phyloP scores from a whole-genome alignment of 805 yeast genomes.

The Clavispora fructus region DNA sequence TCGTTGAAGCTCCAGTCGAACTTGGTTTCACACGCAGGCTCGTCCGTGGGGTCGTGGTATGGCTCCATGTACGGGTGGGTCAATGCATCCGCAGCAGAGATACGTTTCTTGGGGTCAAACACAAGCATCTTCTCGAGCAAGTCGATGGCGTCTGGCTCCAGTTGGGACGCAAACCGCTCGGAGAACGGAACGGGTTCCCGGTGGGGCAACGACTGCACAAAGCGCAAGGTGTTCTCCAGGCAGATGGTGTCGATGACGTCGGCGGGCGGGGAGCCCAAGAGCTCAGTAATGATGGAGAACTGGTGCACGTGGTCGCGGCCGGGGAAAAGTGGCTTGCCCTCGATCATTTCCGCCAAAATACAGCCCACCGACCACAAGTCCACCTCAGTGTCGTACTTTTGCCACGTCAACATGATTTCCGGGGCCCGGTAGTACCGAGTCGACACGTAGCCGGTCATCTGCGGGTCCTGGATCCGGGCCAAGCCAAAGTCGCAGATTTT shows the following conservation, averaged over 20 bases:
- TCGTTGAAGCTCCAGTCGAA: slow-evolving; percentile 99
- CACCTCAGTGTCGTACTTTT: slow-evolving; percentile 92
- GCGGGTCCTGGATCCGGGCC: slow-evolving; percentile 97
- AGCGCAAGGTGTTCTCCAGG: slow-evolving; percentile 88
- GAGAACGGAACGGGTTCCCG: slow-evolving; percentile 87
- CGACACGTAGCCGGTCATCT: slow-evolving; percentile 97
- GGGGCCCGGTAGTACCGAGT: slow-evolving; percentile 97
- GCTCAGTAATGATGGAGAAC: slow-evolving; percentile 92
- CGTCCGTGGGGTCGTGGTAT: slow-evolving; percentile 62
- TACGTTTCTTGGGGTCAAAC: slow-evolving; percentile 91
- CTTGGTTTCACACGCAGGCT: slow-evolving; percentile 86
- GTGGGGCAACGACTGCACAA: slow-evolving; percentile 89
- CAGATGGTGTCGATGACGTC: slow-evolving; percentile 96
- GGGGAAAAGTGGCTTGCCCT: slow-evolving; percentile 94
- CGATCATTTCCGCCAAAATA: slow-evolving; percentile 95
- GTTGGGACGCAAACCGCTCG: slow-evolving; percentile 68
- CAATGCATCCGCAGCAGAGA: slow-evolving; percentile 86
- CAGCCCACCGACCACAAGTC: slow-evolving; percentile 99
- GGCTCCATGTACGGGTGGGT: slow-evolving; percentile 42
- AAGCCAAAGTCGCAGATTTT: slow-evolving; percentile 92
- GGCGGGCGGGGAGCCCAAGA: slow-evolving; percentile 92
- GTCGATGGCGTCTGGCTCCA: slow-evolving; percentile 60
- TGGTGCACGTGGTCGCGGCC: slow-evolving; percentile 99
- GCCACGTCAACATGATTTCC: slow-evolving; percentile 98
- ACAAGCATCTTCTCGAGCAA: slow-evolving; percentile 84